Evolutionary conservation across 2,329 filamentous ascomycete genomes (phyloP), one percentile per base, ranked within the genome.

Genomic region (Penicillium sp.): DNA sequence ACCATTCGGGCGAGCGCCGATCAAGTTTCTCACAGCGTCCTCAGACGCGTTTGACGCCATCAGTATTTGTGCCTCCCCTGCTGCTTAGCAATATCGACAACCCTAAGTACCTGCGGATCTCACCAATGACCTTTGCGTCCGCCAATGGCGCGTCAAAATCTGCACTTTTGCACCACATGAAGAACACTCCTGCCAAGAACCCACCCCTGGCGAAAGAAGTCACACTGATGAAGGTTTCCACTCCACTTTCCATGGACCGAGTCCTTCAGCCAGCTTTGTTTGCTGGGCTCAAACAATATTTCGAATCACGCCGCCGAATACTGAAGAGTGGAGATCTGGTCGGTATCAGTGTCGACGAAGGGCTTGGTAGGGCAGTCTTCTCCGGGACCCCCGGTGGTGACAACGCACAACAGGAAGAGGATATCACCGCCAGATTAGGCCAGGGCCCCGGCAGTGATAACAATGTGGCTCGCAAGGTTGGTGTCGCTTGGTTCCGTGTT

Each of bases 401-500:
- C 11, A 80, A 82, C 47, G 82, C 81, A 10, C 78, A 81, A 3
- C 83, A 85, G 42, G 85, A 92, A 28, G 90, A 95, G 51, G 91
- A 96, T 60, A 75, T 82, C 27, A 81, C 65, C 36, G 59, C 65
- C 51, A 71, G 74, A 56, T 62, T 78, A 60, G 60, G 68, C 40
- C 63, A 74, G 30, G 57, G 58, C n/a, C 30, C 63, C 14, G 53
- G 67, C 58, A 16, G 58, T 52, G 30, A 60, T 33, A 48, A 62
- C 22, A 41, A 63, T 43, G 57, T 57, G 22, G 57, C 76, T 74
- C 60, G 83, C 81, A 70, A 82, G 78, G 63, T 73, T 28, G 72
- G 72, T 27, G 88, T 95, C 18, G 92, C 90, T 7, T 99, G 94
- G 94, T 97, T 96, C 77, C 89, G 86, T 58, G 88, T 99, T 36